phyloP scores from a whole-genome alignment of 306 rosid genomes.

The Acacia melanoxylon region DNA sequence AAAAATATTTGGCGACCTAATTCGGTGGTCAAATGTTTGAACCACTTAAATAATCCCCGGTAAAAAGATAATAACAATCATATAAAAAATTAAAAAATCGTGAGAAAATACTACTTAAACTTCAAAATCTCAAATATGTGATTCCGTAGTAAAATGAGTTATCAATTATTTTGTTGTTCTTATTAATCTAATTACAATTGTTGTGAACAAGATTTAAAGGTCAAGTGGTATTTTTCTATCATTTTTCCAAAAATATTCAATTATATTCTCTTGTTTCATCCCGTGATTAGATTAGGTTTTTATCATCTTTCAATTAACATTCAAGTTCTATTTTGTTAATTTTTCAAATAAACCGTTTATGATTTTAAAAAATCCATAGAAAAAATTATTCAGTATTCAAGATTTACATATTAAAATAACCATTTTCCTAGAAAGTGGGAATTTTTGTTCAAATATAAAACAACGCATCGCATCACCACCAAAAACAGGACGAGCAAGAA shows the following conservation, averaged over 20 bases:
- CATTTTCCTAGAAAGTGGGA: neutral
- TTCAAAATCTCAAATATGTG: no score
- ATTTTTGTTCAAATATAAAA: neutral
- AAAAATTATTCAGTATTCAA: neutral
- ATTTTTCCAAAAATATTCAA: neutral
- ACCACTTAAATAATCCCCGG: neutral
- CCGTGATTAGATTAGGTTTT: neutral
- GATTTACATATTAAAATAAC: neutral
- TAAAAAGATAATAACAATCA: no score
- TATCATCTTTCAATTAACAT: neutral
- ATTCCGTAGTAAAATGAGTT: no score
- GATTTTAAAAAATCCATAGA: neutral
- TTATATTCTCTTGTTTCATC: neutral
- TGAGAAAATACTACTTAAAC: no score
- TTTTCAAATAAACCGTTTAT: neutral
- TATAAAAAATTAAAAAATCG: no score
- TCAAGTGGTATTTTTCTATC: no score
- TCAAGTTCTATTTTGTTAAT: neutral
- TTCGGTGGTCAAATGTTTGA: neutral
- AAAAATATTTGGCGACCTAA: neutral
- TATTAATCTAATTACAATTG: accelerated
- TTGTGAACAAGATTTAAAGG: no score
- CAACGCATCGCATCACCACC: neutral
- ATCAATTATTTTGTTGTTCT: no score
- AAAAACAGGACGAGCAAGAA: neutral